Conservation (phyloP, 192 early-diverging fungal species). For the Backusella tuberculispora region DNA sequence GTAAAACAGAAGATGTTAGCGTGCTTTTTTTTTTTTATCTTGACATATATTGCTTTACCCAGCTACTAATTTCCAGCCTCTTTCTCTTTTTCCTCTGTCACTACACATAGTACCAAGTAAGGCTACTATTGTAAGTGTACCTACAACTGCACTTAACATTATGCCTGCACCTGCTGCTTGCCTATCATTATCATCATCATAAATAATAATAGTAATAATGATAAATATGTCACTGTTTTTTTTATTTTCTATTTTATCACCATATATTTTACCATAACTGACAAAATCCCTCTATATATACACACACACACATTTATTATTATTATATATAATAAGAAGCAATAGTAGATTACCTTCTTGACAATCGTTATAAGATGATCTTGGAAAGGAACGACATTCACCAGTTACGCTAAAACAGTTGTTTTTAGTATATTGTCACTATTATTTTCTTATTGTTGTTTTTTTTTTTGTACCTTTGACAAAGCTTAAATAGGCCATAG, state of each 20-base stretch:
- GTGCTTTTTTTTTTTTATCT: neutral
- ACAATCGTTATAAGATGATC: slow-evolving; percentile 24
- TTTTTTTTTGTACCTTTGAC: slow-evolving; percentile 25
- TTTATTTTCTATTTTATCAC: neutral
- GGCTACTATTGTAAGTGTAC: slow-evolving; percentile 25
- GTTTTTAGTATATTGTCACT: neutral
- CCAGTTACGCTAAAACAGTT: slow-evolving; percentile 24
- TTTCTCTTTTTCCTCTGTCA: slow-evolving; percentile 30
- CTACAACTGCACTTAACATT: slow-evolving; percentile 31
- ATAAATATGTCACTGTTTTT: neutral
- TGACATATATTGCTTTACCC: slow-evolving; percentile 18
- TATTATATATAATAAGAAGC: neutral
- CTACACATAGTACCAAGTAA: slow-evolving; percentile 31
- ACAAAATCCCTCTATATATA: slow-evolving; percentile 29
- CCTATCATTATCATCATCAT: neutral
- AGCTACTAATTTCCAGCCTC: slow-evolving; percentile 33
- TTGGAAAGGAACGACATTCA: slow-evolving; percentile 36
- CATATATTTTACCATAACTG: slow-evolving; percentile 15
- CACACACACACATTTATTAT: neutral
- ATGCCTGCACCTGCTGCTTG: slow-evolving; percentile 30
- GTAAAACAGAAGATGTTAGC: slow-evolving; percentile 1
- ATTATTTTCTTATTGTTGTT: neutral
- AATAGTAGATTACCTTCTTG: slow-evolving; percentile 16
- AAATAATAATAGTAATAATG: neutral
- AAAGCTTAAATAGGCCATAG: slow-evolving; percentile 30